Evolutionary conservation across 2,329 filamentous ascomycete species (phyloP), one percentile per base, ranked within the genome.

Genomic region (Chaetomium olivaceum): DNA sequence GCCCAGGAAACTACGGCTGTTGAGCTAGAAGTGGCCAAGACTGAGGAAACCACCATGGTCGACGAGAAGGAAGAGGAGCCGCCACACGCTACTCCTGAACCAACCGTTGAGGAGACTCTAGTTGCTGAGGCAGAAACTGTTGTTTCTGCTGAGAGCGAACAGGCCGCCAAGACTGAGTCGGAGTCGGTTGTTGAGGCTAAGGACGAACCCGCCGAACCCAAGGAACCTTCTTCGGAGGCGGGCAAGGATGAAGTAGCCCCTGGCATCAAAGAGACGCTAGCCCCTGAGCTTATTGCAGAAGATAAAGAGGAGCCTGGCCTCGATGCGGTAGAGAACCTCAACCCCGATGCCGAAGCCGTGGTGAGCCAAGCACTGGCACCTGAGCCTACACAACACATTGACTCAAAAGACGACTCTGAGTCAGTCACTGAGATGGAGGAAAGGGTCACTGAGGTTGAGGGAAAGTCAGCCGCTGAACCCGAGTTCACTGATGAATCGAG

Each of bases 281-380:
- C 9, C 21, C 23, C 48, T 8, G 21, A 25, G 16, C n/a, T n/a
- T n/a, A 5, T 33, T 25, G 14, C 48, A 14, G 57, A 58, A 31
- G 14, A 31, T 3, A 54, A 56, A 14, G 52, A 46, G n/a, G 52
- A 56, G 19, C 36, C 62, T 61, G 23, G 19, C 19, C 23, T n/a
- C 39, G 25, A 70, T 21, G 11, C 61, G 7, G 71, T 63, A 27
- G 63, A 62, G 29, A 61, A 62, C n/a, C 33, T 60, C n/a, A 8
- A 43, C 31, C 2, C 25, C 7, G 65, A 64, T 23, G 1, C 59
- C 33, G 48, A 33, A 16, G 39, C 57, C 27, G 66, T 58, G 43
- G 29, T 29, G 7, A 65, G 55, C 33, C 46, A 58, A 14, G 33
- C 58, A 11, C 11, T 33, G 16, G 23, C 19, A 6, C 19, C 31